Percentiles rank a stretch among this genome's conserved stretches.
These are phyloP conservation scores for Paraphaeosphaeria minitans DNA, from an alignment of 2,329 filamentous ascomycete species.

Conservation along the genomic window DNA sequence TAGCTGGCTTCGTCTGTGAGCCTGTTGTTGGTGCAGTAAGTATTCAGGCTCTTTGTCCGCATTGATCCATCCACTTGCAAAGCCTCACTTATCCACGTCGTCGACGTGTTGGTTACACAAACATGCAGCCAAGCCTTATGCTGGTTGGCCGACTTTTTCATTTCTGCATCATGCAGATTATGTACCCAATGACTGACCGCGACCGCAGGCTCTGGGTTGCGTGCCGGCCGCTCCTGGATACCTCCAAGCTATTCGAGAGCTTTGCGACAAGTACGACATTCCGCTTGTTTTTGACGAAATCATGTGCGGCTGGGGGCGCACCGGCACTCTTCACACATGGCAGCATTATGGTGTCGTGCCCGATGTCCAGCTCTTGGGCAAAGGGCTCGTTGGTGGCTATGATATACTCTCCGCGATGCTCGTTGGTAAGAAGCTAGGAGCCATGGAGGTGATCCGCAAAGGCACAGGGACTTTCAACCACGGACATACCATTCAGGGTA, in stretches of 20 bases:
- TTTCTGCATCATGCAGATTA: not conserved
- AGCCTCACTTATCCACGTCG: not conserved
- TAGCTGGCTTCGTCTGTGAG: slow-evolving; percentile 75
- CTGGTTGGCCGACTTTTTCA: slow-evolving; percentile 6
- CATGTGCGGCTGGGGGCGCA: slow-evolving; percentile 70
- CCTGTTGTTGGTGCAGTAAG: slow-evolving; percentile 72
- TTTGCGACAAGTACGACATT: slow-evolving; percentile 74
- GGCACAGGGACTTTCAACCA: slow-evolving; percentile 59
- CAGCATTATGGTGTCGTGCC: slow-evolving; percentile 63
- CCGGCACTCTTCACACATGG: slow-evolving; percentile 64
- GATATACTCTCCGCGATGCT: slow-evolving; percentile 66
- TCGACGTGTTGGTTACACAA: slow-evolving; percentile 15
- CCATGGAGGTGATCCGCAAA: slow-evolving; percentile 49
- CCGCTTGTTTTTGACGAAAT: slow-evolving; percentile 81
- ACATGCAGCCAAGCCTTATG: slow-evolving; percentile 10
- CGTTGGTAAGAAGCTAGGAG: slow-evolving; percentile 57
- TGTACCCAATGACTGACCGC: not conserved
- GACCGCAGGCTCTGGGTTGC: slow-evolving; percentile 67
- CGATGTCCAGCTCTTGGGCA: slow-evolving; percentile 70
- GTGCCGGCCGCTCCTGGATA: slow-evolving; percentile 71
- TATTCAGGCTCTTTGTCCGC: slow-evolving; percentile 18
- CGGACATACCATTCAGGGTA: slow-evolving; percentile 68
- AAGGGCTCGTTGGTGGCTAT: slow-evolving; percentile 69
- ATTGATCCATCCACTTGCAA: not conserved
- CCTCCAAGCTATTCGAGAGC: slow-evolving; percentile 66